These are phyloP conservation scores for Tolypocladium cylindrosporum DNA, from an alignment of 2,329 filamentous ascomycete genomes.

Conservation along the genomic window DNA sequence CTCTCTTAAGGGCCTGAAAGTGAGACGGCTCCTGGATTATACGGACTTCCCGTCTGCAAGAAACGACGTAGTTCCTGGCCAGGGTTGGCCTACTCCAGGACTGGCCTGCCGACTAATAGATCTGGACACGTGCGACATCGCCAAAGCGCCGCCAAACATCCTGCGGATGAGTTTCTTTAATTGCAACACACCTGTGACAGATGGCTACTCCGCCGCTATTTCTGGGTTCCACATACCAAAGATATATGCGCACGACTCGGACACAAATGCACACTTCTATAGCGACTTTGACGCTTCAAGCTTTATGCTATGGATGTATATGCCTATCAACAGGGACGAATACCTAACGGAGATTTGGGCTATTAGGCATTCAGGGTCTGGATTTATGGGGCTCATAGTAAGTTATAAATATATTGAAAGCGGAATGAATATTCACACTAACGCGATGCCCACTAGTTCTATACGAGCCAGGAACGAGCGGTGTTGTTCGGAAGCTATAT, in stretches of 20 bases:
- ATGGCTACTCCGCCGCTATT: neutral
- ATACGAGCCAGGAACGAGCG: neutral
- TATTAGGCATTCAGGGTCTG: neutral
- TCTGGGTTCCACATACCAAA: neutral
- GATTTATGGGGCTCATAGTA: neutral
- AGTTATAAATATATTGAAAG: neutral
- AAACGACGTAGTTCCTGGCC: neutral
- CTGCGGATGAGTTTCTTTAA: slow-evolving; percentile 1
- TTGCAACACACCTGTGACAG: neutral
- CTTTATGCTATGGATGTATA: slow-evolving; percentile 6
- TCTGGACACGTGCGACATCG: slow-evolving; percentile 1
- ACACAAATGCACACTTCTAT: neutral
- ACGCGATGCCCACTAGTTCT: neutral
- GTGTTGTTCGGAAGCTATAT: neutral
- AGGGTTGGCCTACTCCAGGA: neutral
- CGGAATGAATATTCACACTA: neutral
- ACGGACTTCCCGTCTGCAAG: neutral
- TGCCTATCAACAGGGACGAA: slow-evolving; percentile 5
- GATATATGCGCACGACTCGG: neutral
- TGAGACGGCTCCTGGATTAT: neutral
- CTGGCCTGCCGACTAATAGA: neutral
- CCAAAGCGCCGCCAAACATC: neutral
- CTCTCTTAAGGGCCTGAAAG: neutral
- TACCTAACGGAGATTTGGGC: slow-evolving; percentile 6
- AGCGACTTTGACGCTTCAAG: neutral